Conservation (phyloP, 371 early-diverging fungal genomes). For the Racocetra persica region DNA sequence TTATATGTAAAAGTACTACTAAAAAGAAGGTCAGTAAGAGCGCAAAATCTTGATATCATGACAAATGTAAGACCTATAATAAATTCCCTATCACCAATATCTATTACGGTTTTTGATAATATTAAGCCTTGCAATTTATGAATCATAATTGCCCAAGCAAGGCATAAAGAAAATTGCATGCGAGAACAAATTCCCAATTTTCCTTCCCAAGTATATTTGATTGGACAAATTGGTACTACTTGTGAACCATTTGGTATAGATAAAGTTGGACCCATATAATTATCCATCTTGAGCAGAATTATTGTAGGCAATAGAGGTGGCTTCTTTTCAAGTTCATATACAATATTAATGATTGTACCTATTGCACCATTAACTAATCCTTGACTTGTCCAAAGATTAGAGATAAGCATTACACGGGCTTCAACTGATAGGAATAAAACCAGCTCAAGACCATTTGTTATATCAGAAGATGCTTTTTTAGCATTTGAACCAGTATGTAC, state of each 20-base stretch:
- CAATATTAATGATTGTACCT: neutral
- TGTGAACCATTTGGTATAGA: neutral
- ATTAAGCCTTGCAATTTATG: neutral
- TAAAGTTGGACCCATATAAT: neutral
- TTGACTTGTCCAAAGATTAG: neutral
- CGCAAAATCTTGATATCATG: neutral
- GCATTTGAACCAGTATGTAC: neutral
- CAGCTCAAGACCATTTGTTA: neutral
- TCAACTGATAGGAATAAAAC: too few relatives aligned
- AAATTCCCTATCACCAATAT: neutral
- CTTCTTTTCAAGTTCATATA: neutral
- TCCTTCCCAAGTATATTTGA: neutral
- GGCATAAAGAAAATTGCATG: neutral
- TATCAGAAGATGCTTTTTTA: neutral
- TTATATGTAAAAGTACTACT: too few relatives aligned
- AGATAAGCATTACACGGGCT: neutral
- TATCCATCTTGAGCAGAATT: neutral
- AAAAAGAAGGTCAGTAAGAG: neutral
- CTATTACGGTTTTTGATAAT: neutral
- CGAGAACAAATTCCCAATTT: neutral
- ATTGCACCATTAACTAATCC: neutral
- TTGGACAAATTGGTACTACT: neutral
- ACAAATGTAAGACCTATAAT: neutral
- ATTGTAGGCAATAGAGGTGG: neutral
- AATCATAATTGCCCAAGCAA: constrained; percentile 1